A percentile compares a stretch with the other conserved stretches of the same genome.
Conservation (phyloP, 2,329 filamentous ascomycete species). For the Geosmithia flava region DNA sequence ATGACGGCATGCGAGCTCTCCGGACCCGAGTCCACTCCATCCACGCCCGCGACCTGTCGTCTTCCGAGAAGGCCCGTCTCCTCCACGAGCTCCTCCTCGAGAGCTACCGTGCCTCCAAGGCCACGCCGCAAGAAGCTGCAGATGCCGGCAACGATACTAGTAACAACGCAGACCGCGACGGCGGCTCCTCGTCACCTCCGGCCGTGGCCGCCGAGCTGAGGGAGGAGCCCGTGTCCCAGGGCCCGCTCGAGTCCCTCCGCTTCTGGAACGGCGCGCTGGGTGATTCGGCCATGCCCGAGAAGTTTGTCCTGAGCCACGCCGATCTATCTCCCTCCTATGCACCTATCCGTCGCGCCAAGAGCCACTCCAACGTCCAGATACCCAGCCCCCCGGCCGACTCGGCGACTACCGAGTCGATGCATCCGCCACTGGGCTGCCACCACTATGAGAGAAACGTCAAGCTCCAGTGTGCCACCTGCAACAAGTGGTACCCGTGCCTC, state of each 20-base stretch:
- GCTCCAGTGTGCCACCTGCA: constrained; percentile 81
- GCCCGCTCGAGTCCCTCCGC: constrained; percentile 40
- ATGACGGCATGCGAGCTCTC: constrained; percentile 64
- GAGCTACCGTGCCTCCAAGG: constrained; percentile 38
- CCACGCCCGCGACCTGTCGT: constrained; percentile 45
- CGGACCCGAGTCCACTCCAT: constrained; percentile 57
- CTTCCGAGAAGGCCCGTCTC: constrained; percentile 54
- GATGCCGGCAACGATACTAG: too few relatives aligned
- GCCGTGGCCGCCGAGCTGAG: constrained; percentile 8
- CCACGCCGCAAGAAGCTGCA: constrained; percentile 1
- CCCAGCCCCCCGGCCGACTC: constrained; percentile 8
- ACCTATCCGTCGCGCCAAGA: constrained; percentile 32
- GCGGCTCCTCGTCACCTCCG: constrained; percentile 10
- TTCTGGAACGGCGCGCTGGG: constrained; percentile 42
- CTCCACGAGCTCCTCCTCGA: constrained; percentile 63
- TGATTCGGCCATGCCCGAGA: constrained; percentile 26
- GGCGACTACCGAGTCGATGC: constrained; percentile 10
- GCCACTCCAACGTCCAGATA: constrained; percentile 14
- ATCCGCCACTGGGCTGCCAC: constrained; percentile 59
- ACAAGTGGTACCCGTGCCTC: constrained; percentile 87
- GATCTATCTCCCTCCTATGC: constrained; percentile 59
- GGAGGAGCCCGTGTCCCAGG: constrained; percentile 28
- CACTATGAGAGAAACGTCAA: constrained; percentile 97
- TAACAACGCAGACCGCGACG: constrained; percentile 8
- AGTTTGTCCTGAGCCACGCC: constrained; percentile 40